Base-by-base conservation (phyloP, 2,329 filamentous ascomycete species). In the Cercospora zeae-maydis region DNA sequence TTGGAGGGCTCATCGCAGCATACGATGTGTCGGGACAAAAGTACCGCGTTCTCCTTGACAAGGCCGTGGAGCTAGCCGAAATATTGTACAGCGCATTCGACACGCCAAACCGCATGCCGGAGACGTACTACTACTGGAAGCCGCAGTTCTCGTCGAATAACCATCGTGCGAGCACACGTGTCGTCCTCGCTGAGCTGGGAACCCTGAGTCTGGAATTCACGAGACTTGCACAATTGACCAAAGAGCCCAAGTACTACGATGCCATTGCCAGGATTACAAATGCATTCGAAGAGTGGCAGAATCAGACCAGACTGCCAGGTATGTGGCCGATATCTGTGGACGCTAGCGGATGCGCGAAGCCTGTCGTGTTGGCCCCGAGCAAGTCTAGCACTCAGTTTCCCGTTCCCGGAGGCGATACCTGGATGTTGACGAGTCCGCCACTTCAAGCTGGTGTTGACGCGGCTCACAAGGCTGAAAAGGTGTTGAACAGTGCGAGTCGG, bases 61-160 rank as follows among this genome's bases (percentile, higher is more conserved):
- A 96, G 77, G 90, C 92, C 1, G 82, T 88, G 36, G 88, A 93
- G 76, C 83, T 95, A 27, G 92, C 86, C 39, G 89, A 93, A 70
- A 83, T 96, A 64, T 79, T 96, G 33, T 92, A 93, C 79, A 87
- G 88, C 58, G 84, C 89, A 3, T 96, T 96, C 71, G 92, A 96
- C 76, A 97, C 93, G 0, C 93, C 93, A 0, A 97, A 98, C 75
- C 87, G 92, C 69, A 96, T 98, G 91, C 93, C 93, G 2, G 78
- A 91, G 5, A 83, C 92, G 4, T 92, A 88, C 76, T 96, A 93
- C 77, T 80, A 83, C 66, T 96, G 90, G 91, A 84, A 85, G 70
- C 90, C 88, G 67, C 78, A 83, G 14, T 86, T 81, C 70, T 83
- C 84, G 9, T 85, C 83, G 3, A 83, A 87, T 67, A 84, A 87